Evolutionary conservation across 2,329 filamentous ascomycete genomes (phyloP).

Genomic region (Botrytis fabae): DNA sequence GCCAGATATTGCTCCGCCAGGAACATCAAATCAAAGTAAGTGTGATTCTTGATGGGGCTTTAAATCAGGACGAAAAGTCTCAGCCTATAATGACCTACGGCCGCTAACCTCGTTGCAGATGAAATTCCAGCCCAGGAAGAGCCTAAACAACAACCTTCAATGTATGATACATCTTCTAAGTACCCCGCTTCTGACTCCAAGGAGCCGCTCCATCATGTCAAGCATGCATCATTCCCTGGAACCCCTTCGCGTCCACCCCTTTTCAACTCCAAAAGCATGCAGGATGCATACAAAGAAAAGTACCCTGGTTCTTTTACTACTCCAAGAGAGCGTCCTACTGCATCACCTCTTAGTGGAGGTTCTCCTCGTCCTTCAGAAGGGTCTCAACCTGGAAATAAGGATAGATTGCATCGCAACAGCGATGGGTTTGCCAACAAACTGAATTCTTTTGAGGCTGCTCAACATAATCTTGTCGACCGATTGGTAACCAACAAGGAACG

Average conservation of each 20-base stretch:
- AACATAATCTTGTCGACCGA: constrained; percentile 33
- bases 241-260: constrained; percentile 2
- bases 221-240: constrained; percentile 20
- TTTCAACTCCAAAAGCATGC: constrained; percentile 15
- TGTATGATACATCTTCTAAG: constrained; percentile 35
- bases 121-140: constrained; percentile 28
- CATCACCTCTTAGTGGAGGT: constrained; percentile 39
- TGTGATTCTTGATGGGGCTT: constrained; percentile 24
- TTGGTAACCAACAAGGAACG: constrained; percentile 32
- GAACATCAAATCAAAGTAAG: constrained; percentile 32
- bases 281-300: constrained; percentile 25
- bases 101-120: constrained; percentile 33
- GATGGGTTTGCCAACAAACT: constrained; percentile 22
- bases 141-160: constrained; percentile 33
- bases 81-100: constrained; percentile 25
- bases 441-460: constrained; percentile 34
- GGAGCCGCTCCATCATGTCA: constrained; percentile 13
- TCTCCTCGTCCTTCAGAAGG: constrained; percentile 28
- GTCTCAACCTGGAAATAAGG: constrained; percentile 31
- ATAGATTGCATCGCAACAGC: constrained; percentile 4
- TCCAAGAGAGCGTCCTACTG: constrained; percentile 13
- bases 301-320: constrained; percentile 25
- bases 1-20: constrained; percentile 8
- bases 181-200: constrained; percentile 13
- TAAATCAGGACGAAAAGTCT: constrained; percentile 30